Percentiles rank a stretch among this genome's conserved stretches.
These are phyloP conservation scores for Penicillium argentinense DNA, from an alignment of 495 filamentous ascomycete genomes.

Conservation along the genomic window DNA sequence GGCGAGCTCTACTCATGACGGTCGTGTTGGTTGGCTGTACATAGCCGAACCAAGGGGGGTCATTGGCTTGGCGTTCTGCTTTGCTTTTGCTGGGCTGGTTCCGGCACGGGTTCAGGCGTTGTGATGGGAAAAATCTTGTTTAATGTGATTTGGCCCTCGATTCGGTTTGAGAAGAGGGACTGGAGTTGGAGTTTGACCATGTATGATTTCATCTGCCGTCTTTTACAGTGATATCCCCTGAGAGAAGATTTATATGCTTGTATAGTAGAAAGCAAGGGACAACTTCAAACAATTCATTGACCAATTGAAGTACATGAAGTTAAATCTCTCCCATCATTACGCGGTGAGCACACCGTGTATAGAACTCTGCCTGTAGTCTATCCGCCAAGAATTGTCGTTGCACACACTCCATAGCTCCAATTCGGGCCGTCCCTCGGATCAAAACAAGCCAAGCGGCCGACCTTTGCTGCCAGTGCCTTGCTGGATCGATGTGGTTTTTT, in stretches of 20 bases:
- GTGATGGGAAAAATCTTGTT: not conserved
- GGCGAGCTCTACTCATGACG: conserved; percentile 44
- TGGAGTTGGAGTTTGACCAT: not conserved
- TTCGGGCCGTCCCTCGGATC: too few species aligned
- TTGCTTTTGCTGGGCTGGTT: conserved; percentile 6
- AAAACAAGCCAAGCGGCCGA: too few species aligned
- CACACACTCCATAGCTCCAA: too few species aligned
- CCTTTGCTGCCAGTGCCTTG: too few species aligned
- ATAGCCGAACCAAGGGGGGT: not conserved
- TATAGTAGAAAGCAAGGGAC: conserved; percentile 8
- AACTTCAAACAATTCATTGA: conserved; percentile 2
- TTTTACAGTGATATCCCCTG: conserved; percentile 19
- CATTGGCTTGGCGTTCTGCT: conserved; percentile 7
- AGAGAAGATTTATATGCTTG: conserved; percentile 6
- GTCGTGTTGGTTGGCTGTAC: not conserved
- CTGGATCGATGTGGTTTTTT: too few species aligned
- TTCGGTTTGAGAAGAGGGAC: too few species aligned
- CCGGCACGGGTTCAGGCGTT: conserved; percentile 9
- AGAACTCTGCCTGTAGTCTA: too few species aligned
- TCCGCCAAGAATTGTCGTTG: too few species aligned
- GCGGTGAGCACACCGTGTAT: not conserved
- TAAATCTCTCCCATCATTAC: not conserved
- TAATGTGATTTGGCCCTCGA: too few species aligned
- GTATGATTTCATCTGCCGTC: not conserved
- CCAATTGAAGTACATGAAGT: conserved; percentile 4